Evolutionary conservation across 192 early-diverging fungal genomes (phyloP), one percentile per base, ranked within the genome.

Genomic region (Mortierella antarctica): DNA sequence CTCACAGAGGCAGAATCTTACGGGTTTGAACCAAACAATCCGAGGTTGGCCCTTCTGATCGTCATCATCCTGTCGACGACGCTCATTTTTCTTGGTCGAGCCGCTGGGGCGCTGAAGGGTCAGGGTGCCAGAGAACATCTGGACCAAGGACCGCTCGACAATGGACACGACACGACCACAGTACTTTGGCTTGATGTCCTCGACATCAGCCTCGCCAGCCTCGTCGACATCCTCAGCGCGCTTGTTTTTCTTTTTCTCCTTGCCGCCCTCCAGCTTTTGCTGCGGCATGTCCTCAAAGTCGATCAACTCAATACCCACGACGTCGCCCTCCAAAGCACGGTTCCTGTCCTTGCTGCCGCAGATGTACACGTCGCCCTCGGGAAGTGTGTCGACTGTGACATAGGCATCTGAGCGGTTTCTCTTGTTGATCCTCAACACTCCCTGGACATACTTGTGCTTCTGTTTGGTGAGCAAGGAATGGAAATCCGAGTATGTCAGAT

Each of bases 321-420:
- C 83, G 70, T 96, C 95, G 10, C 94, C 95, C 60, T 96, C 94
- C 14, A 96, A 71, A 7, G 95, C 93, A 47, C 95, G 87, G 74
- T 96, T 96, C 20, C 93, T 89, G 58, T 88, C 85, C 57, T 87
- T 87, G 23, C 89, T 88, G 13, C 94, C 94, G 62, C 86, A 90
- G 11, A 96, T 92, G 70, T 90, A 93, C 21, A 96, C 89, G 80
- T 96, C 95, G 11, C 88, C 86, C 62, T 91, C 90, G 5, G 77
- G 77, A 2, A 93, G 58, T 65, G 88, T 89, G 31, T 95, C 93
- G 11, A 92, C 86, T 1, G 92, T 89, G n/a, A 96, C 95, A 83
- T 98, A 98, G 40, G 94, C 96, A 77, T 97, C 95, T 52, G 86
- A 90, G 23, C 92, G 86, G 73, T 94, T 94, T 48, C 91, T 86